Evolutionary conservation across 2,329 filamentous ascomycete genomes (phyloP).

Genomic region (Verticillium isaacii): DNA sequence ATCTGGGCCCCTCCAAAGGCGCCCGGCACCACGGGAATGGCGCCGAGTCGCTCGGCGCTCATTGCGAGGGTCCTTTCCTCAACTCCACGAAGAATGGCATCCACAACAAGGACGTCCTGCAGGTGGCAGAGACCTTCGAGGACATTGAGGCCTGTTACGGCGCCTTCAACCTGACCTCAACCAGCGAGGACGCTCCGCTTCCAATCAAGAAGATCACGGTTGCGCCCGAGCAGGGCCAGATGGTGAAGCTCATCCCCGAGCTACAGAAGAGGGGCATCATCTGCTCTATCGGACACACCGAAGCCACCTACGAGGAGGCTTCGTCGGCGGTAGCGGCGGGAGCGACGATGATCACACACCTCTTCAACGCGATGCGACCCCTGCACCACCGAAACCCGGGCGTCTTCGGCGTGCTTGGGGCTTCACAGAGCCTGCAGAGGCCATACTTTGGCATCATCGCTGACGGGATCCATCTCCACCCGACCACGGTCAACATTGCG

Average conservation of each 20-base stretch:
- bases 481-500: conserved; percentile 83
- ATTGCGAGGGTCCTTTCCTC: conserved; percentile 88
- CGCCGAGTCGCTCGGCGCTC: conserved; percentile 82
- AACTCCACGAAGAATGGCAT: conserved; percentile 80
- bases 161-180: conserved; percentile 51
- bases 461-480: conserved; percentile 86
- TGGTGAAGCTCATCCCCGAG: conserved; percentile 63
- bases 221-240: conserved; percentile 73
- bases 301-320: conserved; percentile 81
- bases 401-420: conserved; percentile 79
- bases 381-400: conserved; percentile 89
- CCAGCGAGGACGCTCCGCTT: conserved; percentile 23
- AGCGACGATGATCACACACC: conserved; percentile 84
- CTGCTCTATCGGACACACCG: conserved; percentile 80
- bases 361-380: conserved; percentile 92
- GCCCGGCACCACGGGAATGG: conserved; percentile 60
- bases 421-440: conserved; percentile 49
- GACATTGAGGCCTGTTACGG: conserved; percentile 73
- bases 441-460: conserved; percentile 88
- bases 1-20: conserved; percentile 66
- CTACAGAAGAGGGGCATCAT: conserved; percentile 63
- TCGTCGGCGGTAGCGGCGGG: conserved; percentile 66
- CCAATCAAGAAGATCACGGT: conserved; percentile 78
- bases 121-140: conserved; percentile 54
- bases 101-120: conserved; percentile 71